Base-by-base conservation (phyloP, 352 stramenopile genomes). In the Phytopythium delawarense region DNA sequence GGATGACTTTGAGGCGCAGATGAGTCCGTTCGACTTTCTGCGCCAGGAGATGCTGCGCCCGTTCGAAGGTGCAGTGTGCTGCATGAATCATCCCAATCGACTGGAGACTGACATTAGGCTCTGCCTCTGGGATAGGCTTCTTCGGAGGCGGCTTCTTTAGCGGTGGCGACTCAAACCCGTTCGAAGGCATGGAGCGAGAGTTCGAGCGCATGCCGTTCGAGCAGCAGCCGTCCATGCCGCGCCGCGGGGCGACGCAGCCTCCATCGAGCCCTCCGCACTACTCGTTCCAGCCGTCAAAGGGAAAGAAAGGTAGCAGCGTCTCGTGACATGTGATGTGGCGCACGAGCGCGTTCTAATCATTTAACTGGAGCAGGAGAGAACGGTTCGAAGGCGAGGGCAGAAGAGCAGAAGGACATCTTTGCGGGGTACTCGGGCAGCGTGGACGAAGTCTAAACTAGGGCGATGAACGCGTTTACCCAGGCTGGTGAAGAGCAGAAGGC, bases 1-100 rank as follows among this genome's bases (percentile, higher is more conserved):
- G 20, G 77, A 87, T 39, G 81, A 91, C 52, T 85, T 89, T 60
- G 79, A 92, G 37, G 81, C 81, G 0, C 81, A 90, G 34, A 80
- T 92, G 75, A 92, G 78, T 62, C 83, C 83, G 28, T 92, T 92
- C 52, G 83, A 92, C 68, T 92, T 92, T 49, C 59, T 92, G 13
- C 73, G 79, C 45, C 79, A 92, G 53, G 83, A 92, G 62, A 91
- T 92, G 80, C 66, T 92, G 53, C 83, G 83, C 59, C 83, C 83
- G 7, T 92, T 92, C 63, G 83, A 90, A 72, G 76, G 83, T 89
- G 55, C 20, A 6, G 13, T 18, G 50, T 6, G 20, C 3, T 57
- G 13, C 28, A 39, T 56, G 18, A 15, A 13, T 23, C 12, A 15
- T 39, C 15, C 28, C 16, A 4, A 25, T 57, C 20, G 28, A n/a